Percentiles rank a stretch among this genome's conserved stretches.
Conservation (phyloP, 2,329 filamentous ascomycete genomes). For the Fusarium torreyae region DNA sequence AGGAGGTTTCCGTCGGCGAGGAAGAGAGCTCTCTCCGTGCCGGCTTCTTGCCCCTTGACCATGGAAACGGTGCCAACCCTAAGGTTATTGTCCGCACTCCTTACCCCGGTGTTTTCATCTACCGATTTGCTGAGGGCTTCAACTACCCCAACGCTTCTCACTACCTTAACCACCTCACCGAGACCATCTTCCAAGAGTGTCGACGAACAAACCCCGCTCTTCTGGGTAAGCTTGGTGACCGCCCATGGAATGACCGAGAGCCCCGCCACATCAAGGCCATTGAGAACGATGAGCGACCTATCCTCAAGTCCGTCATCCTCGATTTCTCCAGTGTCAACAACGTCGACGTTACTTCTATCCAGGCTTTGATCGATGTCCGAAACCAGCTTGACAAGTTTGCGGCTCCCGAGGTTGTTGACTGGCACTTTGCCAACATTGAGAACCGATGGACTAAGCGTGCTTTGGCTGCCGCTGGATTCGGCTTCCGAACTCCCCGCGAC, state of each 20-base stretch:
- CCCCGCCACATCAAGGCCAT: slow-evolving; percentile 55
- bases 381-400: slow-evolving; percentile 68
- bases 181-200: slow-evolving; percentile 62
- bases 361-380: slow-evolving; percentile 68
- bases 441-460: slow-evolving; percentile 72
- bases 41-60: slow-evolving; percentile 64
- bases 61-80: slow-evolving; percentile 67
- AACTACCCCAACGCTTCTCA: slow-evolving; percentile 69
- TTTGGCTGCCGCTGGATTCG: slow-evolving; percentile 68
- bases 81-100: slow-evolving; percentile 61
- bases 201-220: slow-evolving; percentile 61
- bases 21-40: slow-evolving; percentile 60
- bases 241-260: slow-evolving; percentile 71
- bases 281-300: slow-evolving; percentile 60
- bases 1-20: slow-evolving; percentile 59
- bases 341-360: slow-evolving; percentile 69
- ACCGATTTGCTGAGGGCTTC: slow-evolving; percentile 69
- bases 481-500: slow-evolving; percentile 55
- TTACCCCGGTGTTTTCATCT: slow-evolving; percentile 69
- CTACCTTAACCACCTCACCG: slow-evolving; percentile 65
- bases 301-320: slow-evolving; percentile 69
- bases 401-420: slow-evolving; percentile 61
- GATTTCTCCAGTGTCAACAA: slow-evolving; percentile 70
- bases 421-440: slow-evolving; percentile 67
- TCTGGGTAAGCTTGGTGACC: slow-evolving; percentile 65